Evolutionary conservation across 192 early-diverging fungal species (phyloP), one percentile per base, ranked within the genome.

Genomic region (Pilobolus umbonatus): DNA sequence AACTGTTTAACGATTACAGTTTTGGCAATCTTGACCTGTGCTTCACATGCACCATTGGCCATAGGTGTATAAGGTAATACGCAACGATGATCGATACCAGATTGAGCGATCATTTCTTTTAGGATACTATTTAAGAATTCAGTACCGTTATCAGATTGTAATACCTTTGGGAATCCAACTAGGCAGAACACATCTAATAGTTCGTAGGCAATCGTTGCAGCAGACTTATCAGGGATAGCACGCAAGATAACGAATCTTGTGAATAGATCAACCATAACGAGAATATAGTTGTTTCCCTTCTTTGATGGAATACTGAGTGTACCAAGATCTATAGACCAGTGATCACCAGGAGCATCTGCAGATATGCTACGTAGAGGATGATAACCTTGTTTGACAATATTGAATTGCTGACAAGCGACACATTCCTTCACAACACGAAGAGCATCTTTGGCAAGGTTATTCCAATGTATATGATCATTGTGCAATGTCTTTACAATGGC

Each of bases 21-120:
- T 8, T 48, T 36, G 2, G 63, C 55, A 8, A 32, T 65, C 5
- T 65, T 52, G 3, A 77, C 65, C 9, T 45, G 45, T 19, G 69
- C 12, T 68, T 81, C 74, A 9, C 69, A 75, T 12, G 57, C 49
- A 6, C 77, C 75, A 63, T 81, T 81, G 9, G 36, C 66, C 31
- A 65, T 26, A 15, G 73, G 68, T 60, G 75, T 61, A 31, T 78
- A 79, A 0, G 68, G 61, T 12, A 72, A 65, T 26, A 60, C 55
- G 14, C 68, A 31, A 0, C 74, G 29, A 48, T 74, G 74, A 10
- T 74, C 47, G 5, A 75, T 65, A 0, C 48, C 52, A 6, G 62
- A 8, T 0, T 34, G 8, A 1, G 19, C 47, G 5, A 29, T 45
- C 21, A 78, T 47, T 5, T 6, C 28, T 26, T 50, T 40, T 2